phyloP scores from a whole-genome alignment of 345 rosid species.

The Eucalyptus urophylla region DNA sequence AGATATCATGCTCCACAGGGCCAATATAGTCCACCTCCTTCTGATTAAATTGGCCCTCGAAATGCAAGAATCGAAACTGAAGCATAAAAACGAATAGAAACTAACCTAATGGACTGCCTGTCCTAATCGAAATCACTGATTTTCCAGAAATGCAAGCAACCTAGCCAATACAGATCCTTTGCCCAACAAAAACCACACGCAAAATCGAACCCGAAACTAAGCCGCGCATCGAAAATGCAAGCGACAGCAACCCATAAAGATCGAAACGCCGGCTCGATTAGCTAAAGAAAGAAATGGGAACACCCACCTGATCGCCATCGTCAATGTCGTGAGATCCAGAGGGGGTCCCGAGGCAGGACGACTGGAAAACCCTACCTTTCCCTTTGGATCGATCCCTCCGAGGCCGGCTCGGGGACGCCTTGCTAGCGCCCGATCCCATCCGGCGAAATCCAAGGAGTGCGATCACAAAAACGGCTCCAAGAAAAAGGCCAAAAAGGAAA shows the following conservation, averaged over 20 bases:
- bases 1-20: background rate
- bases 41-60: background rate
- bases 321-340: constrained; percentile 42
- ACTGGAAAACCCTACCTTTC: constrained; percentile 39
- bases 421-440: constrained; percentile 88
- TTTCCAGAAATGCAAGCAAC: background rate
- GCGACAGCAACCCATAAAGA: background rate
- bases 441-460: background rate
- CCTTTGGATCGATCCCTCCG: constrained; percentile 33
- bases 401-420: constrained; percentile 16
- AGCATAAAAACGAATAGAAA: background rate
- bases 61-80: background rate
- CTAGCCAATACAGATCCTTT: background rate
- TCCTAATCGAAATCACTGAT: background rate
- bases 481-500: background rate
- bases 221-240: background rate
- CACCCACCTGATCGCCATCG: constrained; percentile 22
- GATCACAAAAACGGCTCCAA: background rate
- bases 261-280: background rate
- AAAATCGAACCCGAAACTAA: background rate
- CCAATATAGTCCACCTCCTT: background rate
- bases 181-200: background rate
- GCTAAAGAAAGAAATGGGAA: background rate
- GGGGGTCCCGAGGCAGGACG: constrained; percentile 55
- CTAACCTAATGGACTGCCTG: background rate